Evolutionary conservation across 352 stramenopile species (phyloP).

Genomic region (Phytophthora brassicae): DNA sequence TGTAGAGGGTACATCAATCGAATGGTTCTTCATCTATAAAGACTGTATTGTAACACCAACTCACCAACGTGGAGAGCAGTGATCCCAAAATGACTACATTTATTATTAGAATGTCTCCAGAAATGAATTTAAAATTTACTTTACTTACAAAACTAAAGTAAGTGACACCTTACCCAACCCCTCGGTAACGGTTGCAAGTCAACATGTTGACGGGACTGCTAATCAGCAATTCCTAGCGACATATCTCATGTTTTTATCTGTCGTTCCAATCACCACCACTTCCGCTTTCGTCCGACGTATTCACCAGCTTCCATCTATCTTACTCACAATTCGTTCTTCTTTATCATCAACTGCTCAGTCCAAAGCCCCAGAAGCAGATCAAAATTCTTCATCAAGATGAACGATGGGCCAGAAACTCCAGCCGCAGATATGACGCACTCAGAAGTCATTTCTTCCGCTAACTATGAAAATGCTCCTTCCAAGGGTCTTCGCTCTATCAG

Average conservation of each 20-base stretch:
- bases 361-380: constrained; percentile 9
- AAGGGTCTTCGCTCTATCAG: constrained; percentile 19
- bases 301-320: background rate
- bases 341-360: constrained; percentile 8
- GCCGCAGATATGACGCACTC: constrained; percentile 8
- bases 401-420: no score
- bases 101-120: no score
- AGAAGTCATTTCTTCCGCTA: constrained; percentile 6
- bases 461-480: constrained; percentile 8
- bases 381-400: background rate
- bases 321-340: background rate
- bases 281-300: background rate
- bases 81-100: background rate
- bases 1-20: no score
- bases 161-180: background rate
- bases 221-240: constrained; percentile 8
- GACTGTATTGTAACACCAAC: no score
- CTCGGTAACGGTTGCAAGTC: background rate
- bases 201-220: background rate
- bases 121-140: no score
- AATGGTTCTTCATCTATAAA: no score
- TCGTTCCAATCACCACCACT: constrained; percentile 3
- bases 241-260: constrained; percentile 16
- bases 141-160: constrained; percentile 1
- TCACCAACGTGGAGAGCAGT: background rate